Evolutionary conservation across 164 flowering plant species (phyloP).

Genomic region (Magnolia sinica): DNA sequence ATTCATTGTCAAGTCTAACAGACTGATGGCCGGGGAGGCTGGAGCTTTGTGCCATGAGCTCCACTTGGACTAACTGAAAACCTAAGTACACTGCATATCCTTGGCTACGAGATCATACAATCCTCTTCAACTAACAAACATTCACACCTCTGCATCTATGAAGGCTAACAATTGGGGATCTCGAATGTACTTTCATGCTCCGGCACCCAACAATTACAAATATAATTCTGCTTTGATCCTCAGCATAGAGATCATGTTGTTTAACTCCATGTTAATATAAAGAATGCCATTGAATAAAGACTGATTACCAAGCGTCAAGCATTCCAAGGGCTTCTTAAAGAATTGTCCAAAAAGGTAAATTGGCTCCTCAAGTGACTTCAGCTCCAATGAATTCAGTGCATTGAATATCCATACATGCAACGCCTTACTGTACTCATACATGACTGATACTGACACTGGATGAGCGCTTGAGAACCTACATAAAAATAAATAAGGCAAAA

Average conservation of each 20-base stretch:
- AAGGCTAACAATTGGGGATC: conserved; percentile 84
- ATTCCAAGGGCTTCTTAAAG: conserved; percentile 85
- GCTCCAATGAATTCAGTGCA: conserved; percentile 83
- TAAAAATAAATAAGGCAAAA: no score
- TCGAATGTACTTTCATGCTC: conserved; percentile 77
- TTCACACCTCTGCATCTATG: conserved; percentile 89
- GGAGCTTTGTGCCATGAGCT: neutral
- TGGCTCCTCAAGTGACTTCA: conserved; percentile 96
- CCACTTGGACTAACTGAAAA: neutral
- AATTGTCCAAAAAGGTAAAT: conserved; percentile 94
- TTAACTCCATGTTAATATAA: neutral
- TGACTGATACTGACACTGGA: no score
- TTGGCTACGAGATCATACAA: no score
- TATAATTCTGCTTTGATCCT: neutral
- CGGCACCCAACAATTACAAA: neutral
- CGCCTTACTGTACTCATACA: neutral
- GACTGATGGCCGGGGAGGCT: no score
- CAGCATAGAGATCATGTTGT: neutral
- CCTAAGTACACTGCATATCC: no score
- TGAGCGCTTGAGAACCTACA: no score
- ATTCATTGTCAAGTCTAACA: no score
- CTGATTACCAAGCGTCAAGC: conserved; percentile 82
- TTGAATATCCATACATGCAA: conserved; percentile 60
- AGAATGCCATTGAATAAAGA: neutral
- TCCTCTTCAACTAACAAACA: neutral